Percentiles rank a stretch among this genome's conserved stretches.
Conservation (phyloP, 495 filamentous ascomycete genomes). For the Penicillium subrubescens region DNA sequence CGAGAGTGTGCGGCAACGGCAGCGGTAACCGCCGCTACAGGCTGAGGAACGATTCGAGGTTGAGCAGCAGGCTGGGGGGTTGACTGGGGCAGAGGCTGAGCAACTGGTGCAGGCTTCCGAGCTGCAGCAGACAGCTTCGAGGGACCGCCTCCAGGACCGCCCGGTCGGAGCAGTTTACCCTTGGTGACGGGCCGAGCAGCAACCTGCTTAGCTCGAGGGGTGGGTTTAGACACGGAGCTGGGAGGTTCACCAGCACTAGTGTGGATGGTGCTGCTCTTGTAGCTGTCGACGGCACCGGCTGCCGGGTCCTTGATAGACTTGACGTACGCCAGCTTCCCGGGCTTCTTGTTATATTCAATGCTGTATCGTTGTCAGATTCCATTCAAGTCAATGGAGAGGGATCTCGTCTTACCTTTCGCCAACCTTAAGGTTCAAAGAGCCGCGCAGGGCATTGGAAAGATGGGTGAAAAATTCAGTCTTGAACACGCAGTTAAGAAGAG, state of each 20-base stretch:
- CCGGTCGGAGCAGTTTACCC: slow-evolving; percentile 87
- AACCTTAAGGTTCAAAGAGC: slow-evolving; percentile 80
- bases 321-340: slow-evolving; percentile 82
- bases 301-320: slow-evolving; percentile 88
- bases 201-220: slow-evolving; percentile 80
- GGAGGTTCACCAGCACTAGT: slow-evolving; percentile 82
- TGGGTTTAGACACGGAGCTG: slow-evolving; percentile 79
- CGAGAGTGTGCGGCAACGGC: slow-evolving; percentile 52
- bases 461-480: slow-evolving; percentile 98
- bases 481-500: slow-evolving; percentile 86
- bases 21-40: slow-evolving; percentile 42
- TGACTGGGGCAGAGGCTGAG: slow-evolving; percentile 40
- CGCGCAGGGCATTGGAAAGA: slow-evolving; percentile 72
- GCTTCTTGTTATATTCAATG: slow-evolving; percentile 98
- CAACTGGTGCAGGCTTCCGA: slow-evolving; percentile 34
- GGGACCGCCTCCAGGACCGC: slow-evolving; percentile 80
- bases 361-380: slow-evolving; percentile 38
- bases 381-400: too few species aligned
- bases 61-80: slow-evolving; percentile 45
- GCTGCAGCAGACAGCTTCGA: slow-evolving; percentile 65
- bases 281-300: slow-evolving; percentile 71
- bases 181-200: slow-evolving; percentile 84
- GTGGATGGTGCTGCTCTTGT: slow-evolving; percentile 92
- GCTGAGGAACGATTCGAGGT: slow-evolving; percentile 42
- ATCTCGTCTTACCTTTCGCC: slow-evolving; percentile 44